Percentiles rank a stretch among this genome's conserved stretches.
Evolutionary conservation across 495 filamentous ascomycete genomes (phyloP).

Genomic region (Immersiella caudata): DNA sequence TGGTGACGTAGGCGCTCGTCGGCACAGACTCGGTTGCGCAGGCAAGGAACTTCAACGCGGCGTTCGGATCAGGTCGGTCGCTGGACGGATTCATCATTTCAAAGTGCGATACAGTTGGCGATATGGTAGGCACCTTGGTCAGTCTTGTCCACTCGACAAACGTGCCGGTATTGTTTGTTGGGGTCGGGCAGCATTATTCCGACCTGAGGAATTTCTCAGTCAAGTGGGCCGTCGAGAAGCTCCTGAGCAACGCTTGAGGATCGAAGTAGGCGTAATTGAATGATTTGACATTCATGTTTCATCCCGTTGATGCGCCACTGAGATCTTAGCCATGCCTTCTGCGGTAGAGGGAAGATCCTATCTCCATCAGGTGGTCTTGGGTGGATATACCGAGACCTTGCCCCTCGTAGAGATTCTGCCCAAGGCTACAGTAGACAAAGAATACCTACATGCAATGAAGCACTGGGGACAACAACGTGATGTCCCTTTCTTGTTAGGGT

Average conservation of each 20-base stretch:
- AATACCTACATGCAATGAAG: no score
- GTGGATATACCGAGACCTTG: no score
- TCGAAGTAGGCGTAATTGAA: neutral
- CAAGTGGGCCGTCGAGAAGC: constrained; percentile 78
- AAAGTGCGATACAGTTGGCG: constrained; percentile 97
- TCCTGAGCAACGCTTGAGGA: constrained; percentile 54
- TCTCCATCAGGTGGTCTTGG: no score
- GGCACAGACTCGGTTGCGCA: constrained; percentile 94
- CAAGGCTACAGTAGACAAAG: no score
- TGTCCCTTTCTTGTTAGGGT: no score
- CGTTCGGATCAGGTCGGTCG: constrained; percentile 78
- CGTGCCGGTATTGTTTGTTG: constrained; percentile 91
- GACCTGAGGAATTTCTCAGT: constrained; percentile 93
- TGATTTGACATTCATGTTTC: neutral
- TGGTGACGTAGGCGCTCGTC: constrained; percentile 67
- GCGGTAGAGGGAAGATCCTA: no score
- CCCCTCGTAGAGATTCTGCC: no score
- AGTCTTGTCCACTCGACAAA: constrained; percentile 98
- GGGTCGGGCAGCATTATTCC: constrained; percentile 95
- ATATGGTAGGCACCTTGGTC: constrained; percentile 96
- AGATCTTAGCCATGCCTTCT: neutral
- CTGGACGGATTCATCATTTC: constrained; percentile 97
- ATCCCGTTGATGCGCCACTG: neutral
- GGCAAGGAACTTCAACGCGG: constrained; percentile 91
- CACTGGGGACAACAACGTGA: no score